These are phyloP conservation scores for Toxicodendron radicans DNA, from an alignment of 345 rosid genomes.

Conservation along the genomic window DNA sequence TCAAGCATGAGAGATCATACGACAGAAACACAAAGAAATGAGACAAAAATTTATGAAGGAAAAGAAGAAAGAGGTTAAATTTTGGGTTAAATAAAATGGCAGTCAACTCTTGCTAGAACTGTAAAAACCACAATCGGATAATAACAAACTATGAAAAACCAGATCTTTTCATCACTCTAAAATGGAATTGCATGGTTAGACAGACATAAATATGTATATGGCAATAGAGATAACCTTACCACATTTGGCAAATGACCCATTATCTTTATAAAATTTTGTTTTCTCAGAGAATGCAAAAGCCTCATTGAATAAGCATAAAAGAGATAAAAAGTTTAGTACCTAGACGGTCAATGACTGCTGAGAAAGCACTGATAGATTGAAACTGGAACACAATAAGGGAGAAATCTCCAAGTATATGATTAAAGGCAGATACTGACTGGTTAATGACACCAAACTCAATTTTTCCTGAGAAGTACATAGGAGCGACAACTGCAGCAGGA, in stretches of 20 bases:
- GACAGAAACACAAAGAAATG: conserved; percentile 6
- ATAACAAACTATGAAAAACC: neutral
- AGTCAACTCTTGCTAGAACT: neutral
- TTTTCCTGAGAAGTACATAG: conserved; percentile 95
- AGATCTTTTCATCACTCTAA: neutral
- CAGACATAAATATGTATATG: neutral
- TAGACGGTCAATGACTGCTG: conserved; percentile 95
- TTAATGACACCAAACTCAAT: conserved; percentile 98
- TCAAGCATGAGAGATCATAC: conserved; percentile 9
- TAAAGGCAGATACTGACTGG: conserved; percentile 96
- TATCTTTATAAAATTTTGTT: neutral
- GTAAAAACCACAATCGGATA: neutral
- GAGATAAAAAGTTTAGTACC: conserved; percentile 47
- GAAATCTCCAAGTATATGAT: conserved; percentile 93
- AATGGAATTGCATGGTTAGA: neutral
- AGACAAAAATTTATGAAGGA: neutral
- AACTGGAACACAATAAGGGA: conserved; percentile 92
- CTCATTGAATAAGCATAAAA: conserved; percentile 10
- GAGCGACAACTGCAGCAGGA: conserved; percentile 97
- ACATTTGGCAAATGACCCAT: neutral
- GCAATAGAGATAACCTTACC: neutral
- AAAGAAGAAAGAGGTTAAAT: neutral
- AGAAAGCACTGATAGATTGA: conserved; percentile 94
- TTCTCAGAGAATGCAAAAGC: neutral
- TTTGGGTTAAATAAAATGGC: neutral